A percentile compares a stretch with the other conserved stretches of the same genome.
Conservation (phyloP, 352 stramenopile genomes). For the Elongisporangium anandrum region DNA sequence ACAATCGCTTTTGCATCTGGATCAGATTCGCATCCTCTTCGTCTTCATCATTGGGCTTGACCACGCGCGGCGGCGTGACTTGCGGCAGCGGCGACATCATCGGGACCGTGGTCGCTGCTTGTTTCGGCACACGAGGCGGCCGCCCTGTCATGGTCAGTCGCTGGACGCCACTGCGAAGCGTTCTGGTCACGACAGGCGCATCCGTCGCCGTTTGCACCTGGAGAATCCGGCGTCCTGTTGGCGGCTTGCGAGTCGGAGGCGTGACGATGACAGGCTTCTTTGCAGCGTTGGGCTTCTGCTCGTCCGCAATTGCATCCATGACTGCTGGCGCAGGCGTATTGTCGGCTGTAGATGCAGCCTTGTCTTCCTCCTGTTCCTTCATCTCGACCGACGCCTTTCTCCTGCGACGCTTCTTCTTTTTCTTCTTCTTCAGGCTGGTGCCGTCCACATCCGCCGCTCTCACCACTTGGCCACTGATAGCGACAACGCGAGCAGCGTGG, state of each 20-base stretch:
- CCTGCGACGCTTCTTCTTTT: neutral
- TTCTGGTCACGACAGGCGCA: neutral
- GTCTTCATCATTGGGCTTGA: conserved; percentile 4
- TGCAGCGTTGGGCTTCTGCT: neutral
- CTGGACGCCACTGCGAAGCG: neutral
- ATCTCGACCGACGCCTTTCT: neutral
- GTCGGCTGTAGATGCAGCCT: neutral
- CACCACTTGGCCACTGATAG: neutral
- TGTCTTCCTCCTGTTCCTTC: neutral
- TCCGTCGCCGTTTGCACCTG: neutral
- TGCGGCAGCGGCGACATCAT: neutral
- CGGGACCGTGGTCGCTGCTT: neutral
- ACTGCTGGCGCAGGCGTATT: neutral
- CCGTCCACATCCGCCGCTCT: neutral
- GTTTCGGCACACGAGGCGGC: neutral
- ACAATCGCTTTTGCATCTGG: conserved; percentile 33
- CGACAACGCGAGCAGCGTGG: neutral
- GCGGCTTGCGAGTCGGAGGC: neutral
- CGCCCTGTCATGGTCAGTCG: neutral
- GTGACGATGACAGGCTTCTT: neutral
- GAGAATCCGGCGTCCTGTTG: neutral
- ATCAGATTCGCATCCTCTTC: conserved; percentile 17
- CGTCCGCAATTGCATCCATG: neutral
- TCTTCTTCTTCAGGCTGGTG: neutral
- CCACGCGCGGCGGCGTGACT: neutral